Evolutionary conservation across 108 stramenopile genomes (phyloP), one percentile per base, ranked within the genome.

Genomic region (Skeletonema tropicum): DNA sequence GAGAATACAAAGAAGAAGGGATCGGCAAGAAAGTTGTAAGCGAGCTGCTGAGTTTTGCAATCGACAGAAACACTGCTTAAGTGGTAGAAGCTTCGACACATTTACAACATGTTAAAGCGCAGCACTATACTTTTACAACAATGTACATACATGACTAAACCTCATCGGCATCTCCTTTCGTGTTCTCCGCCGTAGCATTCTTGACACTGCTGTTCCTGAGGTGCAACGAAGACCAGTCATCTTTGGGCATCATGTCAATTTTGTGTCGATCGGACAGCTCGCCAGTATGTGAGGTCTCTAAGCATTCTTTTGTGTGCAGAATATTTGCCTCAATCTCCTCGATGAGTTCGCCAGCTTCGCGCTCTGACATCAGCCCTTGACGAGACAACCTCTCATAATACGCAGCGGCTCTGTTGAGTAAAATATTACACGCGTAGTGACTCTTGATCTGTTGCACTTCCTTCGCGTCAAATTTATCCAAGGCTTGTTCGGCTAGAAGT

Each of bases 361-460:
- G 64, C 26, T 86, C 84, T 48, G 86, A 84, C 73, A 94, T 65
- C 12, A 90, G 71, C 3, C 91, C 91, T 42, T 61, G 33, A 1
- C 64, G 19, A 3, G 80, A 57, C 10, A 90, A 78, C 30, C 70
- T 79, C 39, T 82, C 72, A 46, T 89, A 57, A 60, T 83, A 83
- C 25, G 71, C 30, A 29, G 87, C 81, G 32, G 65, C 67, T 29
- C 23, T 74, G 59, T 67, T 86, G 36, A 92, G 80, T 32, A 94
- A 69, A 38, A 92, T 85, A 29, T 77, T 82, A 66, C 93, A 94
- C 13, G 85, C 77, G 45, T 86, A 87, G 85, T 90, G 91, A 29
- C 87, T 87, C 57, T 75, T 70, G 2, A 85, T 80, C 45, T 71
- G 41, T 26, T 71, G 60, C 4, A 86, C 77, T 62, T 86, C 80